These are phyloP conservation scores for Serendipita sp. DNA, from an alignment of 768 basidiomycete genomes.

Conservation along the genomic window DNA sequence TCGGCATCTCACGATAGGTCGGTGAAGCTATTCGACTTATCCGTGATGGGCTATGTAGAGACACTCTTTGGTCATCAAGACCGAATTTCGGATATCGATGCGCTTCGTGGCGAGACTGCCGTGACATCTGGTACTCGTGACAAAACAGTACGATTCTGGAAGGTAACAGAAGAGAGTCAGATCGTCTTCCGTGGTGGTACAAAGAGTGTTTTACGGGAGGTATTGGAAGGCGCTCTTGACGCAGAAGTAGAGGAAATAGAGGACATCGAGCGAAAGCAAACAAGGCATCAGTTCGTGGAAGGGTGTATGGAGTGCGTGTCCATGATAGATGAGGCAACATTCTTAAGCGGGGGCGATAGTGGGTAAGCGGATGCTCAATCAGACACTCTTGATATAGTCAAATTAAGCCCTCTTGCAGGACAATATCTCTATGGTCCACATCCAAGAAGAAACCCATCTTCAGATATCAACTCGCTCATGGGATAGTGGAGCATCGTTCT, in stretches of 20 bases:
- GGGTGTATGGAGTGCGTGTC: conserved; percentile 84
- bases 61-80: conserved; percentile 97
- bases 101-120: conserved; percentile 68
- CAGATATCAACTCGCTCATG: conserved; percentile 74
- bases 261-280: conserved; percentile 21
- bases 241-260: conserved; percentile 36
- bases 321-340: conserved; percentile 89
- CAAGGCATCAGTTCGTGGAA: conserved; percentile 46
- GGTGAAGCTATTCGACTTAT: conserved; percentile 69
- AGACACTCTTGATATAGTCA: not conserved
- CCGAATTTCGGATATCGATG: conserved; percentile 56
- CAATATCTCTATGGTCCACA: conserved; percentile 84
- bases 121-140: conserved; percentile 83
- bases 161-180: conserved; percentile 87
- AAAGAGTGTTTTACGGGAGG: conserved; percentile 58
- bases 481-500: conserved; percentile 52
- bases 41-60: conserved; percentile 83
- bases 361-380: conserved; percentile 41
- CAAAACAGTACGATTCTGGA: conserved; percentile 89
- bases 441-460: conserved; percentile 91
- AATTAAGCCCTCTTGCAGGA: conserved; percentile 27
- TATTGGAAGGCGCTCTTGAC: conserved; percentile 58
- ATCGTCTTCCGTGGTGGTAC: conserved; percentile 88
- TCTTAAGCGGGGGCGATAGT: conserved; percentile 89
- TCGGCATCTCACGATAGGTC: conserved; percentile 75